These are phyloP conservation scores for Triticum monococcum DNA, from an alignment of 176 grass and related monocot genomes.

Conservation along the genomic window DNA sequence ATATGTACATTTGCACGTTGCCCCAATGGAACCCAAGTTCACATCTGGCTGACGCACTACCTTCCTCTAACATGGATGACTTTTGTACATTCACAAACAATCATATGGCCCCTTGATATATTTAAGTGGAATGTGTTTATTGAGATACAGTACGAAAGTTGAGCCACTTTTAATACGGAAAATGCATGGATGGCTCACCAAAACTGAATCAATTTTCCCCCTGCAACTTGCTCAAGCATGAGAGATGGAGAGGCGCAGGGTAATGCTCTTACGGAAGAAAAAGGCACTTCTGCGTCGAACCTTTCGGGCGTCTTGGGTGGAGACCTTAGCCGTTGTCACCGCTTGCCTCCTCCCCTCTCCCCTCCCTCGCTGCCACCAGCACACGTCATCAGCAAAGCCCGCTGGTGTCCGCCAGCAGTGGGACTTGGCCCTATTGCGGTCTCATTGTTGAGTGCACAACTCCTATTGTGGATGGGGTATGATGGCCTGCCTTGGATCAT, in stretches of 20 bases:
- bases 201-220: neutral
- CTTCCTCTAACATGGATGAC: neutral
- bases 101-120: neutral
- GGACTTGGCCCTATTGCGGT: too few species aligned
- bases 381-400: too few species aligned
- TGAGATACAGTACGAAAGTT: neutral
- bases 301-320: too few species aligned
- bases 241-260: neutral
- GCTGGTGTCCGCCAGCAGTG: too few species aligned
- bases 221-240: neutral
- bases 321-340: too few species aligned
- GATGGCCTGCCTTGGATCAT: too few species aligned
- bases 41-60: neutral
- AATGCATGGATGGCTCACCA: neutral
- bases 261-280: too few species aligned
- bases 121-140: neutral
- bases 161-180: neutral
- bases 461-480: too few species aligned
- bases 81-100: neutral
- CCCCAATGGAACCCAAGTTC: constrained; percentile 14
- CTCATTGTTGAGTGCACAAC: too few species aligned
- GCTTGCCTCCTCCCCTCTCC: too few species aligned
- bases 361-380: too few species aligned
- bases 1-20: constrained; percentile 9
- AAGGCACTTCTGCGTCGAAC: too few species aligned